Conservation (phyloP, 1,284 basidiomycete species). For the Violaceomyces palustris region DNA sequence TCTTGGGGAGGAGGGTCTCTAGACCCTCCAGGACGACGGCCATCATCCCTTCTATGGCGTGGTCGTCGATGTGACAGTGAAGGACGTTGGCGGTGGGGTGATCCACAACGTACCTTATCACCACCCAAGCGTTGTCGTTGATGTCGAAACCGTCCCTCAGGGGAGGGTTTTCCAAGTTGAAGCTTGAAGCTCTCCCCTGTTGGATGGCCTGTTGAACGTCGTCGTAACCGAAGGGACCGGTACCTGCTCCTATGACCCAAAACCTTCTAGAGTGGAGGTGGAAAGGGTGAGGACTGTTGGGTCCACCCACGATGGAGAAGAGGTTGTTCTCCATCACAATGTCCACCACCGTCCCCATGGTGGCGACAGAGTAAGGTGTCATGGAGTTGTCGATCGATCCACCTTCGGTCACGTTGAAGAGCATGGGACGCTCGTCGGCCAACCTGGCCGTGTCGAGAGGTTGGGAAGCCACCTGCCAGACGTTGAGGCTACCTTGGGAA, state of each 20-base stretch:
- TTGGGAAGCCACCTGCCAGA: conserved; percentile 28
- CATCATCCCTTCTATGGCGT: conserved; percentile 34
- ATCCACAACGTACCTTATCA: conserved; percentile 25
- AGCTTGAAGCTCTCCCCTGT: conserved; percentile 7
- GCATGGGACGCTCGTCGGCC: conserved; percentile 21
- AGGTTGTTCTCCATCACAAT: conserved; percentile 32
- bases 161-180: conserved; percentile 26
- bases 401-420: conserved; percentile 25
- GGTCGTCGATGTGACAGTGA: conserved; percentile 35
- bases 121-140: conserved; percentile 27
- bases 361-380: conserved; percentile 18
- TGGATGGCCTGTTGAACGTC: conserved; percentile 15
- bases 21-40: conserved; percentile 31
- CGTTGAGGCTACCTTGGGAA: conserved; percentile 33
- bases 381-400: conserved; percentile 11
- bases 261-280: conserved; percentile 32
- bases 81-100: conserved; percentile 30
- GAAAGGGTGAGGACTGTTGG: conserved; percentile 34
- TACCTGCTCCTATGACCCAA: conserved; percentile 27
- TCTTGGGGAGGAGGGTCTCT: conserved; percentile 20
- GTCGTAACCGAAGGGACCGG: conserved; percentile 20
- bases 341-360: conserved; percentile 25
- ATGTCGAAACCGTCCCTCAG: conserved; percentile 33
- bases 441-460: conserved; percentile 26
- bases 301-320: conserved; percentile 29